Evolutionary conservation across 352 stramenopile species (phyloP), one percentile per base, ranked within the genome.

Genomic region (Globisporangium emineosum): DNA sequence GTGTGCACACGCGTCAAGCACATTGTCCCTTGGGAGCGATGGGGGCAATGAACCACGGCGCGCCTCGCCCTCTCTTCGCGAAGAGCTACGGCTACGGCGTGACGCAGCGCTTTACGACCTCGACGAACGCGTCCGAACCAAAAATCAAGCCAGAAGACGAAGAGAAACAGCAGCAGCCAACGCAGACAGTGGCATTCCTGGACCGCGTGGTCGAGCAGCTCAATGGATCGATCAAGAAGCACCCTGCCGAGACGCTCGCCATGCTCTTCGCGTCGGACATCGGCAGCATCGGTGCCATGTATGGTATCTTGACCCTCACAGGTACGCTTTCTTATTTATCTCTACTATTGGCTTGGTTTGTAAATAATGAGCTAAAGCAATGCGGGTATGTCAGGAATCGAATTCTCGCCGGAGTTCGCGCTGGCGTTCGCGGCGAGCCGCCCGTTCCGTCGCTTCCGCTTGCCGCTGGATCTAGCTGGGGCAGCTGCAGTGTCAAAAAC

Each of bases 351-450:
- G 21, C 4, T 2, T n/a, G 37, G 9, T n/a, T 47, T 59, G 10
- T 33, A 3, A 12, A 19, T 25, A 10, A 19, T 25, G 5, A 17
- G n/a, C 49, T 51, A 19, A 42, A 12, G 25, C 19, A 10, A 27
- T 30, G 25, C 55, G 10, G 5, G 17, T 9, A 43, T 23, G 19
- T 4, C 37, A 84, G 79, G 81, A 8, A 67, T 90, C 33, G 69
- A 83, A 54, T 92, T 96, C 62, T 94, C 87, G 30, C 83, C 88
- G 8, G 88, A 96, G 58, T 96, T 95, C 59, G 88, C 88, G 7
- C 56, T 96, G 23, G 88, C 88, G 15, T 96, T 94, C 57, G 87
- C 85, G 15, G 83, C 82, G 32, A 94, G 86, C 62, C 81, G 88
- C 30, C 88, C 88, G 12, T 90, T 96, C 65, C 88, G 88, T 3